phyloP scores from a whole-genome alignment of 208 protist species.

The Trichomonas tenax region DNA sequence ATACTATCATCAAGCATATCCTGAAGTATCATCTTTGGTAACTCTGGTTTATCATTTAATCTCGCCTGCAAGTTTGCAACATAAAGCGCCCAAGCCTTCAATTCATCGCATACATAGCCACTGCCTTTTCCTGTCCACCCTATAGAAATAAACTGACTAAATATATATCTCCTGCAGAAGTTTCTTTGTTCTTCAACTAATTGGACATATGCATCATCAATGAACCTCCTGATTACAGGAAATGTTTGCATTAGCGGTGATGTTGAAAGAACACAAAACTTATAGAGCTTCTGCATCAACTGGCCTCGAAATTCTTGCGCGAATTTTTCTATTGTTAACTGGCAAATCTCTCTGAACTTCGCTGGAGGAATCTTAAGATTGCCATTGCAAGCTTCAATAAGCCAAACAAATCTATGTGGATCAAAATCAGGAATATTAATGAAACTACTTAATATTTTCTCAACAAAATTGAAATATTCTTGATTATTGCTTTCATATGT shows the following conservation, averaged over 20 bases:
- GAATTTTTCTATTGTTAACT: background rate
- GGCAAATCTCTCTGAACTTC: background rate
- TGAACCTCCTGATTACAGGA: background rate
- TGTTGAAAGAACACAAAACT: background rate
- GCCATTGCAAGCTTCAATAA: background rate
- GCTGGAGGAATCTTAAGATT: background rate
- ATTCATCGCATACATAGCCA: background rate
- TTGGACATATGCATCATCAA: background rate
- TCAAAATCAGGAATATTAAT: background rate
- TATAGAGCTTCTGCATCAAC: background rate
- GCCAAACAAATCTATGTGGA: background rate
- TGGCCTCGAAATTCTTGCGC: background rate
- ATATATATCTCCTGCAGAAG: background rate
- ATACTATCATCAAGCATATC: background rate
- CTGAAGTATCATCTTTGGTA: background rate
- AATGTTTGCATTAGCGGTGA: background rate
- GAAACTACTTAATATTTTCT: background rate
- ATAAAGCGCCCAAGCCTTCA: background rate
- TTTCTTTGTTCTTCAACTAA: background rate
- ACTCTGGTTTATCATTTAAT: background rate
- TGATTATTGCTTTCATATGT: background rate
- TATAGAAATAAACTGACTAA: background rate
- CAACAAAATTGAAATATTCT: background rate
- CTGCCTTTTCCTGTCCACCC: background rate
- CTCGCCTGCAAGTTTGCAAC: background rate